A percentile compares a stretch with the other conserved stretches of the same genome.
Evolutionary conservation across 495 filamentous ascomycete genomes (phyloP).

Genomic region (Penicillium turbatum): DNA sequence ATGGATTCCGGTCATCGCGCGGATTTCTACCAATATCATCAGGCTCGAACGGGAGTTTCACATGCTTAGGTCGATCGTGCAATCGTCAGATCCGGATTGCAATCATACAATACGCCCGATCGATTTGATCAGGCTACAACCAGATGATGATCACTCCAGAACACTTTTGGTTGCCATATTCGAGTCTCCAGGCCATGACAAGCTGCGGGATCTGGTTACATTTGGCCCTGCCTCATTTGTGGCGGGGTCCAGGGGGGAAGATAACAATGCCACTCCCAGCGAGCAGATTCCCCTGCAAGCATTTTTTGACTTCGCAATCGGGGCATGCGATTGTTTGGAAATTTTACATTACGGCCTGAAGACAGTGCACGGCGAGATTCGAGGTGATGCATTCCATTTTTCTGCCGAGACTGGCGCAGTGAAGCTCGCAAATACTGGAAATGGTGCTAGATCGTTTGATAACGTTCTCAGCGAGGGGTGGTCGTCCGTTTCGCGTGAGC

Average conservation of each 20-base stretch:
- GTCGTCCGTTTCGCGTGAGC: slow-evolving; percentile 70
- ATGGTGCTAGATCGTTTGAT: slow-evolving; percentile 79
- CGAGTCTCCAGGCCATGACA: slow-evolving; percentile 71
- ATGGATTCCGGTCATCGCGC: slow-evolving; percentile 60
- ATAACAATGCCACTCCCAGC: slow-evolving; percentile 47
- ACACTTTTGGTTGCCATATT: slow-evolving; percentile 71
- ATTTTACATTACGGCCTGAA: slow-evolving; percentile 79
- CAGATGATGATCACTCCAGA: slow-evolving; percentile 57
- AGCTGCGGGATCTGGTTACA: slow-evolving; percentile 63
- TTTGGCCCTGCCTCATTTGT: slow-evolving; percentile 72
- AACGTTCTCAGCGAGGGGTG: slow-evolving; percentile 82
- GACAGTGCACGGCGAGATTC: slow-evolving; percentile 81
- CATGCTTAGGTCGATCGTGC: slow-evolving; percentile 64
- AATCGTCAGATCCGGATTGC: slow-evolving; percentile 67
- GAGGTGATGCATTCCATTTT: slow-evolving; percentile 85
- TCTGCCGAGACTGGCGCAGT: slow-evolving; percentile 61
- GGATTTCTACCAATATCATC: slow-evolving; percentile 72
- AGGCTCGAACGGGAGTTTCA: slow-evolving; percentile 82
- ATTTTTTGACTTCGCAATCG: slow-evolving; percentile 86
- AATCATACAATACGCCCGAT: slow-evolving; percentile 71
- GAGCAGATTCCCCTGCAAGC: slow-evolving; percentile 61
- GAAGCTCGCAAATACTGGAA: slow-evolving; percentile 78
- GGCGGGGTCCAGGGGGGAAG: slow-evolving; percentile 46
- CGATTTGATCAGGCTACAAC: slow-evolving; percentile 62
- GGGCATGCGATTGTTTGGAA: slow-evolving; percentile 78